Conservation (phyloP, 148 eudicot genomes). For the Agrostemma githago region DNA sequence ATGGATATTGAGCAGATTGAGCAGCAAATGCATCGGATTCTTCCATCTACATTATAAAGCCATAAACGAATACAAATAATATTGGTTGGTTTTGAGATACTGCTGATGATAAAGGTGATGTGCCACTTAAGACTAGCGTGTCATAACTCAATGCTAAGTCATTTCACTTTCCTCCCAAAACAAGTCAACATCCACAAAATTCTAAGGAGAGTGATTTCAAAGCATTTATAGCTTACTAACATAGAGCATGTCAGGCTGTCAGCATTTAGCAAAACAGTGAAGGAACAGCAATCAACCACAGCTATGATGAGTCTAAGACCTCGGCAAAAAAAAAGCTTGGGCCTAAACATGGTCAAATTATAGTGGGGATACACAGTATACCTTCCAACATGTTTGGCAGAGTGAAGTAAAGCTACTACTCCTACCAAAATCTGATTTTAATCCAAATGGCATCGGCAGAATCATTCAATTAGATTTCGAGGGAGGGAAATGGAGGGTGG, state of each 20-base stretch:
- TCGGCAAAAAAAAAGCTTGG: neutral
- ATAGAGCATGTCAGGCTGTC: neutral
- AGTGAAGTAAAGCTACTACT: neutral
- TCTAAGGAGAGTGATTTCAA: neutral
- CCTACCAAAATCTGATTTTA: neutral
- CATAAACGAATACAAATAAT: neutral
- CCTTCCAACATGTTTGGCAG: neutral
- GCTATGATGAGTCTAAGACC: neutral
- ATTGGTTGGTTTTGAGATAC: neutral
- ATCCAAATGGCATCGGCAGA: neutral
- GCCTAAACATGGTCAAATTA: neutral
- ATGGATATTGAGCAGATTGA: slow-evolving; percentile 40
- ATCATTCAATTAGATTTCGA: neutral
- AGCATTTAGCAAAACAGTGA: neutral
- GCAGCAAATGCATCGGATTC: slow-evolving; percentile 52
- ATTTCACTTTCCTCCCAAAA: neutral
- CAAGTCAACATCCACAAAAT: neutral
- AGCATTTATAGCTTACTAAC: neutral
- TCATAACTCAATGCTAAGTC: neutral
- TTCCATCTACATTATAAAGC: slow-evolving; percentile 55
- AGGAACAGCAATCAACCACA: neutral
- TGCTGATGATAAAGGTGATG: neutral
- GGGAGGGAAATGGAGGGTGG: too few relatives aligned
- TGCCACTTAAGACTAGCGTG: neutral
- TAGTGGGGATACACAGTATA: neutral